Percentiles rank a stretch among this genome's conserved stretches.
Evolutionary conservation across 768 basidiomycete genomes (phyloP).

Genomic region (Botryobasidium botryosum): DNA sequence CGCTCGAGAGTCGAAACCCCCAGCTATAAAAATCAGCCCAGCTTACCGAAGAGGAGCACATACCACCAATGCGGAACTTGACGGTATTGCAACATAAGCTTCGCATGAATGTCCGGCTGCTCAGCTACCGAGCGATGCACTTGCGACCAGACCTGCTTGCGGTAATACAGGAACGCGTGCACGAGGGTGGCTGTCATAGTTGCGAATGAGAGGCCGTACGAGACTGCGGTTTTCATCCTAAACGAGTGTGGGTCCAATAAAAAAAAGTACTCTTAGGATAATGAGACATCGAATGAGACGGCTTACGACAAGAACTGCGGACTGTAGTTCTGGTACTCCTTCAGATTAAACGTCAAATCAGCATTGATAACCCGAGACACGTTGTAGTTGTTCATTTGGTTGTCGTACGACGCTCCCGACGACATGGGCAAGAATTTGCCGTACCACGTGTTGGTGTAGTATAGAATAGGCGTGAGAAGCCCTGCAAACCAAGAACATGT

Average conservation of each 20-base stretch:
- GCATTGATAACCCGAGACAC: slow-evolving; percentile 40
- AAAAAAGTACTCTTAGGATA: slow-evolving; percentile 48
- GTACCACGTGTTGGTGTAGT: slow-evolving; percentile 35
- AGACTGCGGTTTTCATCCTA: slow-evolving; percentile 42
- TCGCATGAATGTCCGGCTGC: slow-evolving; percentile 72
- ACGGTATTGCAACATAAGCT: slow-evolving; percentile 58
- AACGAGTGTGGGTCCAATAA: no score
- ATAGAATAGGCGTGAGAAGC: slow-evolving; percentile 31
- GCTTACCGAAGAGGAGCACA: slow-evolving; percentile 33
- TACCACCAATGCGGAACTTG: slow-evolving; percentile 87
- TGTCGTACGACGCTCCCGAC: slow-evolving; percentile 17
- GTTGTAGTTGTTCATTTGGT: slow-evolving; percentile 47
- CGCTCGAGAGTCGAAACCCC: slow-evolving; percentile 41
- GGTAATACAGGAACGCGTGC: slow-evolving; percentile 77
- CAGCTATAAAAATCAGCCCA: not conserved
- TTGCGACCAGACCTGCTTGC: slow-evolving; percentile 57
- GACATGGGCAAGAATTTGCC: slow-evolving; percentile 33
- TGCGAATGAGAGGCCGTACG: slow-evolving; percentile 63
- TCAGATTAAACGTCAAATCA: slow-evolving; percentile 39
- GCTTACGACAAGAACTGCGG: slow-evolving; percentile 66
- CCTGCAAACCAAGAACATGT: no score
- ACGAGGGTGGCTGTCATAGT: slow-evolving; percentile 54
- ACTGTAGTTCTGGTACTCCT: slow-evolving; percentile 59
- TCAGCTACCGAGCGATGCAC: slow-evolving; percentile 53
- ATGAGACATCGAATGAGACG: slow-evolving; percentile 22